These are phyloP conservation scores for Xenosphaeropsis pyriputrescens DNA, from an alignment of 2,329 filamentous ascomycete species.

Conservation along the genomic window DNA sequence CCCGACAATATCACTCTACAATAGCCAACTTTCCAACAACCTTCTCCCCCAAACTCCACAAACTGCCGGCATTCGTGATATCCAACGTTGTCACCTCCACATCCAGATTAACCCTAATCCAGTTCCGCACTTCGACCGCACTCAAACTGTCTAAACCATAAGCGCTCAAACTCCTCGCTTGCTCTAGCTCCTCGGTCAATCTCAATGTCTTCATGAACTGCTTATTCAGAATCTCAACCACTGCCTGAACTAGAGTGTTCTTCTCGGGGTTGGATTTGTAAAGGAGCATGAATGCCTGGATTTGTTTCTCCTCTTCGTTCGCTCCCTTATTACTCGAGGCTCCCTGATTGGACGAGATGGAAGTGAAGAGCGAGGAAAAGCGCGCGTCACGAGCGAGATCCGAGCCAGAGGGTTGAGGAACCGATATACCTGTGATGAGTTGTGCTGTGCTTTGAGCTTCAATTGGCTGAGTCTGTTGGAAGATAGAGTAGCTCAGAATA, in stretches of 20 bases:
- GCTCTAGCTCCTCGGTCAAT: background rate
- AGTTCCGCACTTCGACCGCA: background rate
- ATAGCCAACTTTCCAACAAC: constrained; percentile 4
- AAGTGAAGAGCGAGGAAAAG: no score
- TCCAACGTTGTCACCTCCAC: background rate
- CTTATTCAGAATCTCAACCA: no score
- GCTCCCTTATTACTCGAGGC: no score
- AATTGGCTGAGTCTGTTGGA: constrained; percentile 11
- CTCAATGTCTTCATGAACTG: no score
- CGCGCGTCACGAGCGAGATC: constrained; percentile 12
- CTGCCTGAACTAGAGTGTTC: no score
- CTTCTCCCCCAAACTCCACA: background rate
- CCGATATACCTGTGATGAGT: constrained; percentile 14
- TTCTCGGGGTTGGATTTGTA: no score
- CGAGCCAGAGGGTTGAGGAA: constrained; percentile 13
- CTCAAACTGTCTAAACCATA: background rate
- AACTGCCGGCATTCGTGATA: background rate
- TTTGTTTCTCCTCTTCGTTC: no score
- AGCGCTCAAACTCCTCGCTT: background rate
- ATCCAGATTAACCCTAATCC: background rate
- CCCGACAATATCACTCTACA: no score
- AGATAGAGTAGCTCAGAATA: constrained; percentile 15
- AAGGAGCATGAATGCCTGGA: no score
- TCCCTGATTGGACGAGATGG: no score
- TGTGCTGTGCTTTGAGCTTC: constrained; percentile 9